Conservation (phyloP, 2,329 filamentous ascomycete species). For the Colletotrichum neosansevieriae region DNA sequence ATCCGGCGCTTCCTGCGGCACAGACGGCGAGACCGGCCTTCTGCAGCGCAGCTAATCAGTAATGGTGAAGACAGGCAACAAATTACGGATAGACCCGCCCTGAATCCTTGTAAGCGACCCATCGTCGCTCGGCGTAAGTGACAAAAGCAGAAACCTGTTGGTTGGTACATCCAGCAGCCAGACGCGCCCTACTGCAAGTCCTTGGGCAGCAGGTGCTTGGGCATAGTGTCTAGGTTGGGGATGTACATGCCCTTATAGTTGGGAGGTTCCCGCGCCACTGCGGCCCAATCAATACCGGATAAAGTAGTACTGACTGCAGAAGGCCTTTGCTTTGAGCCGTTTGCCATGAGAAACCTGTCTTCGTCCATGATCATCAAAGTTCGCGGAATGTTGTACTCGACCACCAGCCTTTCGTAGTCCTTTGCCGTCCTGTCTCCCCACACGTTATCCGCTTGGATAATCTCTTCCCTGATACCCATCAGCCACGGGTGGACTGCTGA, state of each 20-base stretch:
- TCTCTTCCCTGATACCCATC: neutral
- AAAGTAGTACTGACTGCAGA: neutral
- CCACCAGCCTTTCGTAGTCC: conserved; percentile 37
- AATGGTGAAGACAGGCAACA: too few species aligned
- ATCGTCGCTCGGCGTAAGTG: too few species aligned
- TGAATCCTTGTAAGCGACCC: too few species aligned
- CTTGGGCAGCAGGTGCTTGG: conserved; percentile 6
- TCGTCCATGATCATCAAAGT: conserved; percentile 21
- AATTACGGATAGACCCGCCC: too few species aligned
- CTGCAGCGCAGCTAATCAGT: too few species aligned
- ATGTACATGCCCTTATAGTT: conserved; percentile 5
- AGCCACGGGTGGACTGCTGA: conserved; percentile 18
- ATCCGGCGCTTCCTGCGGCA: too few species aligned
- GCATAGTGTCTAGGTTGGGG: conserved; percentile 13
- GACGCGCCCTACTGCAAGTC: conserved; percentile 1
- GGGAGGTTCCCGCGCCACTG: conserved; percentile 5
- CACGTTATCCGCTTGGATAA: conserved; percentile 7
- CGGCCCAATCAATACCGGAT: conserved; percentile 5
- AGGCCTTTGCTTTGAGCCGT: conserved; percentile 8
- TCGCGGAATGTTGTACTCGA: conserved; percentile 41
- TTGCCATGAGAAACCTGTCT: conserved; percentile 8
- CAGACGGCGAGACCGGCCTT: too few species aligned
- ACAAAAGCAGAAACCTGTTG: too few species aligned
- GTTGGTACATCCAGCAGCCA: neutral
- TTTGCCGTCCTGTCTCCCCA: conserved; percentile 6